Evolutionary conservation across 129 eudicot genomes (phyloP).

Genomic region (Lactuca sativa): DNA sequence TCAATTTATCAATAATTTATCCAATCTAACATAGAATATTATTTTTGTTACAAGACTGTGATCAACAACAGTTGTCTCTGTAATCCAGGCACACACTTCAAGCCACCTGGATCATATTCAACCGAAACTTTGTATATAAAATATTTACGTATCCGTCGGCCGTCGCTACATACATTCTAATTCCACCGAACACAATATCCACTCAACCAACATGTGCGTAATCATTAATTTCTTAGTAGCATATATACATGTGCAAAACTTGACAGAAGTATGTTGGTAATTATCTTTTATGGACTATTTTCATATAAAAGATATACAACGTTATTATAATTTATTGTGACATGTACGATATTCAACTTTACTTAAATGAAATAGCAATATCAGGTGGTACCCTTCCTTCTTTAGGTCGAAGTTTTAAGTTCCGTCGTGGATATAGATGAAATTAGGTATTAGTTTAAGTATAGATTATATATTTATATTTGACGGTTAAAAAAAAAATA

Average conservation of each 20-base stretch:
- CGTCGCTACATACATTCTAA: background rate
- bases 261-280: background rate
- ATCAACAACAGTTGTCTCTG: background rate
- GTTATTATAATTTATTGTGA: too few species aligned
- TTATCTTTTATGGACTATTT: background rate
- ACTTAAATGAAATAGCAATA: too few species aligned
- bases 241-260: background rate
- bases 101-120: slow-evolving; percentile 25
- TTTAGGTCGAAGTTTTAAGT: too few species aligned
- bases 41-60: background rate
- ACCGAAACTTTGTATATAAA: background rate
- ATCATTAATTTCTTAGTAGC: background rate
- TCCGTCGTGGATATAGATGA: too few species aligned
- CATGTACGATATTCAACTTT: too few species aligned
- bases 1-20: too few species aligned
- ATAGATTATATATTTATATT: too few species aligned
- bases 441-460: too few species aligned
- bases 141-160: background rate
- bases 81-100: slow-evolving; percentile 31
- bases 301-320: too few species aligned
- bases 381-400: too few species aligned
- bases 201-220: background rate
- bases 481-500: too few species aligned
- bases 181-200: background rate
- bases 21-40: background rate